Evolutionary conservation across 768 basidiomycete genomes (phyloP).

Genomic region (Tylopilus cervinicoccineus): DNA sequence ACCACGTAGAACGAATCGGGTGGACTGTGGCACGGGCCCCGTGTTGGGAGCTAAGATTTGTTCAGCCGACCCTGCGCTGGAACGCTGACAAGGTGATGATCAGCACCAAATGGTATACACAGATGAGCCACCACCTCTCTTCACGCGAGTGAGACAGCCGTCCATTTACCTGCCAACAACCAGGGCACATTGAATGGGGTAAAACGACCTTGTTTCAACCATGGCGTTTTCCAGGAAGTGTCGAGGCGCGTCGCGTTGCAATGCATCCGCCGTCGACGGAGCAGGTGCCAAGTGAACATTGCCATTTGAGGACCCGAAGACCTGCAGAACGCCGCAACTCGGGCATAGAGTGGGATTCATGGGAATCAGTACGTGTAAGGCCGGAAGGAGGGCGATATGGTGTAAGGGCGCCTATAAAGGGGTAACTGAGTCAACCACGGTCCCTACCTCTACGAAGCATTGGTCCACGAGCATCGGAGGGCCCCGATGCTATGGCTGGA

Average conservation of each 20-base stretch:
- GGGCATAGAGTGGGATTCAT: constrained; percentile 19
- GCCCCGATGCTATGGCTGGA: no score
- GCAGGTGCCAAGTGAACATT: neutral
- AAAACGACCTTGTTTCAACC: no score
- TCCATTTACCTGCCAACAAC: no score
- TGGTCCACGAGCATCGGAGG: neutral
- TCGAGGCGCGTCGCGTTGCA: constrained; percentile 14
- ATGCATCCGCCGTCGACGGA: constrained; percentile 29
- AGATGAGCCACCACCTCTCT: constrained; percentile 4
- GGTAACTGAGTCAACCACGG: constrained; percentile 2
- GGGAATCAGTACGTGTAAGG: constrained; percentile 9
- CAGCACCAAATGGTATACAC: neutral
- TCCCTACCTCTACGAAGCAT: no score
- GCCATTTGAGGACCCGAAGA: constrained; percentile 9
- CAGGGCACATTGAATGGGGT: no score
- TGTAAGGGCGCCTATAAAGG: constrained; percentile 1
- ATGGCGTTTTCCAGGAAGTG: neutral
- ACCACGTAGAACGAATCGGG: constrained; percentile 7
- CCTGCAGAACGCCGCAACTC: constrained; percentile 9
- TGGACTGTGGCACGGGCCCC: constrained; percentile 3
- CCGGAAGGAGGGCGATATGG: constrained; percentile 5
- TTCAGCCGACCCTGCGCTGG: neutral
- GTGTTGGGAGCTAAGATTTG: neutral
- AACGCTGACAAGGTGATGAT: neutral
- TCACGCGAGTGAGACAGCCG: neutral